Evolutionary conservation across 2,329 filamentous ascomycete species (phyloP), one percentile per base, ranked within the genome.

Genomic region (Tympanopsis confertula): DNA sequence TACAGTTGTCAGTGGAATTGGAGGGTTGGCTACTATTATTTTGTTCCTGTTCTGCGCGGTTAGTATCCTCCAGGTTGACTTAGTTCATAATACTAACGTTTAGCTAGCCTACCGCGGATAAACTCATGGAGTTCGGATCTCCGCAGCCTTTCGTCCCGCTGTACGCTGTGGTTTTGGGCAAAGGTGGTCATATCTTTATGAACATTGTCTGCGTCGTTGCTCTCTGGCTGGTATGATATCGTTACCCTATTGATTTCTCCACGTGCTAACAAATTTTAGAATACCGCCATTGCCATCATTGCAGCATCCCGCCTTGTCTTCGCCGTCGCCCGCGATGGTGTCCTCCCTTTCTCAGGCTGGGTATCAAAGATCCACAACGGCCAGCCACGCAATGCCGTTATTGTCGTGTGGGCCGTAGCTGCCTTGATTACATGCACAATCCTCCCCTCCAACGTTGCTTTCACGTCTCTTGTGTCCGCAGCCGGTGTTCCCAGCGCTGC

Each of bases 251-350:
- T 19, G 15, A 29, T 2, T 13, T 12, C 13, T 12, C 18, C 14
- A 18, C n/a, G 43, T 19, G 13, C 37, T 36, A 32, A 42, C 38
- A 57, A 15, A 15, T 4, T n/a, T 35, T 5, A 62, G 68, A 77
- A 77, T 50, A 75, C 71, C 1, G 71, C 71, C 1, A 71, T 77
- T 39, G 69, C 71, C 15, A 66, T 75, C 33, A 63, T 74, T 12
- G 73, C 72, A 5, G 69, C 69, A 13, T 77, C 72, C 3, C 66
- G 73, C n/a, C 61, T 77, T 2, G 71, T 78, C 44, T 78, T 75
- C 50, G 74, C 73, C 30, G 72, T 78, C 3, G 74, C 74, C 19
- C 65, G 73, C 35, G 74, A 78, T 46, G 71, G 72, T 24, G 70
- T 78, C 15, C 57, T 78, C 3, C 73, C 74, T 0, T 75, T 68